phyloP scores from a whole-genome alignment of 1,139 yeast genomes.

The Kodamaea alishanica region DNA sequence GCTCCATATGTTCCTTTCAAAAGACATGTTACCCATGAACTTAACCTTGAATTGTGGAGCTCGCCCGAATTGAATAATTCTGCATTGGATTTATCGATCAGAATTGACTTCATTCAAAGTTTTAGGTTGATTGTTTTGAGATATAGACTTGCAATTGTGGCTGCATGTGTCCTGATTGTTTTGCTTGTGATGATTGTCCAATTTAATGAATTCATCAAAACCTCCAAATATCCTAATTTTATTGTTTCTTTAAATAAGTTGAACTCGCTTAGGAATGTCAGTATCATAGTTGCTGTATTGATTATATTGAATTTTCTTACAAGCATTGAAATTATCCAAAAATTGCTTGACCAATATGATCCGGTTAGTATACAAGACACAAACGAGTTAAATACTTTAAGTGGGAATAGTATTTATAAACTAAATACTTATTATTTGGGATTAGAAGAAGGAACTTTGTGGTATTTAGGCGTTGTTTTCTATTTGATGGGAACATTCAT shows the following conservation, averaged over 20 bases:
- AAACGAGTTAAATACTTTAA: conserved; percentile 30
- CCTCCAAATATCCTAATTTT: conserved; percentile 50
- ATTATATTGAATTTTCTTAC: conserved; percentile 40
- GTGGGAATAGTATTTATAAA: conserved; percentile 20
- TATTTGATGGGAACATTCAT: conserved; percentile 41
- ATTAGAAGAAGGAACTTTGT: conserved; percentile 52
- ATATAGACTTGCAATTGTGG: conserved; percentile 59
- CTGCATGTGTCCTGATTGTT: conserved; percentile 52
- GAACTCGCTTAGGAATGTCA: conserved; percentile 21
- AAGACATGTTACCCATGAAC: conserved; percentile 18
- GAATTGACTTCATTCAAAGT: conserved; percentile 42
- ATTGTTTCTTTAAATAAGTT: conserved; percentile 38
- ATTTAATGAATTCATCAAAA: conserved; percentile 31
- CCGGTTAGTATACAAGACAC: conserved; percentile 48
- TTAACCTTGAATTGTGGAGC: conserved; percentile 47
- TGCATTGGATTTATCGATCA: conserved; percentile 32
- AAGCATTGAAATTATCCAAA: conserved; percentile 18
- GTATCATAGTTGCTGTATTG: conserved; percentile 13
- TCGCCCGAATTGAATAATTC: conserved; percentile 19
- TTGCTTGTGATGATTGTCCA: conserved; percentile 46
- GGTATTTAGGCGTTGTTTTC: conserved; percentile 59
- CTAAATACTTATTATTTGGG: conserved; percentile 58
- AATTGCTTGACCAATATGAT: conserved; percentile 41
- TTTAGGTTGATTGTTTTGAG: conserved; percentile 56
- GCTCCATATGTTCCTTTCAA: conserved; percentile 73